phyloP scores from a whole-genome alignment of 176 grass and related monocot genomes.

The Rhynchospora pubera region DNA sequence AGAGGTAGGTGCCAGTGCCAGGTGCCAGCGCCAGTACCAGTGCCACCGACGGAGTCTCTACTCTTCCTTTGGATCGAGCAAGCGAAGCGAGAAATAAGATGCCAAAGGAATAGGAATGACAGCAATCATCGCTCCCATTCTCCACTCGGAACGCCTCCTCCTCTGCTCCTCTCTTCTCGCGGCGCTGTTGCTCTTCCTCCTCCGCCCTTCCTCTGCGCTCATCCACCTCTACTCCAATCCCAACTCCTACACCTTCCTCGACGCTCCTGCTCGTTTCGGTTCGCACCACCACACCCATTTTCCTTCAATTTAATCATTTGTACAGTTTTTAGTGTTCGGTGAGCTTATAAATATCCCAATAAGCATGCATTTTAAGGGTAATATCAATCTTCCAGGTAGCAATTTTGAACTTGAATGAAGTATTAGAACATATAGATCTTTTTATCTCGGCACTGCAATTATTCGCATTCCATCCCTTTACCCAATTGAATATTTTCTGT shows the following conservation, averaged over 20 bases:
- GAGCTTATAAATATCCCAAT: background rate
- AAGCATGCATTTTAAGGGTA: background rate
- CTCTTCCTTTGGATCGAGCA: background rate
- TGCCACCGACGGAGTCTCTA: background rate
- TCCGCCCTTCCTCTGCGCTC: constrained; percentile 45
- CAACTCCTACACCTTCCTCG: constrained; percentile 65
- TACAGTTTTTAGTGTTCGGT: background rate
- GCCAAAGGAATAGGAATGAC: constrained; percentile 16
- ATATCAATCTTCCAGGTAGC: background rate
- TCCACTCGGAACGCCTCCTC: background rate
- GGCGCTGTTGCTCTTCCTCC: constrained; percentile 13
- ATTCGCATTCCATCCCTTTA: background rate
- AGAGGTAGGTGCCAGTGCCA: no score
- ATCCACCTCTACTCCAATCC: constrained; percentile 45
- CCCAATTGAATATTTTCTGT: no score
- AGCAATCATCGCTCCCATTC: background rate
- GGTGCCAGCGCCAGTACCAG: no score
- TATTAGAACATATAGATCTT: background rate
- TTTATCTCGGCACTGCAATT: no score
- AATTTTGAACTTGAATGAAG: background rate
- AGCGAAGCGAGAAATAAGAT: background rate
- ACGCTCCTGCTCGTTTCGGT: constrained; percentile 79
- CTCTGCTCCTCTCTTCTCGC: constrained; percentile 18
- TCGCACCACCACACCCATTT: background rate
- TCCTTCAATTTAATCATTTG: background rate